A percentile compares a stretch with the other conserved stretches of the same genome.
These are phyloP conservation scores for Ogataea haglerorum DNA, from an alignment of 805 yeast species.

Conservation along the genomic window DNA sequence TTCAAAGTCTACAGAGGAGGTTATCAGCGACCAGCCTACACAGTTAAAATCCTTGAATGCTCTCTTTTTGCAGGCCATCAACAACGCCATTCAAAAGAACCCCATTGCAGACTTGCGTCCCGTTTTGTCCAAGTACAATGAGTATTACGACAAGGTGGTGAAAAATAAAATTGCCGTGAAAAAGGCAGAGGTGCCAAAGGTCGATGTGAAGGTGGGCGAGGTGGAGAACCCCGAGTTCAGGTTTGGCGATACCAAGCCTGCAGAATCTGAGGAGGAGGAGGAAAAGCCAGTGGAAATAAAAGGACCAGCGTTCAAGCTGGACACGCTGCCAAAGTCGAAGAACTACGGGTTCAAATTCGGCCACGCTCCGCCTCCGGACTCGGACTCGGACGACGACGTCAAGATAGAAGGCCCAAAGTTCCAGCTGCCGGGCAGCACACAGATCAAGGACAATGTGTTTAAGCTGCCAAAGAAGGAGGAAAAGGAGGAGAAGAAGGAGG, in stretches of 20 bases:
- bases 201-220: slow-evolving; percentile 15
- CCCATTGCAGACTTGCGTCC: slow-evolving; percentile 55
- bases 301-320: slow-evolving; percentile 64
- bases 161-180: slow-evolving; percentile 25
- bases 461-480: slow-evolving; percentile 20
- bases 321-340: slow-evolving; percentile 44
- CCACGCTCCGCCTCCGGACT: slow-evolving; percentile 30
- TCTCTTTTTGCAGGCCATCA: slow-evolving; percentile 50
- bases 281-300: slow-evolving; percentile 45
- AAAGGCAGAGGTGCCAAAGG: slow-evolving; percentile 23
- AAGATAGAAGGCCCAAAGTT: slow-evolving; percentile 75
- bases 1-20: not conserved
- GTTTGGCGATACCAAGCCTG: not conserved
- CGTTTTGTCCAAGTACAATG: slow-evolving; percentile 54
- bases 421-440: slow-evolving; percentile 38
- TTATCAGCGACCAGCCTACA: slow-evolving; percentile 32
- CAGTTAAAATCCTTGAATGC: slow-evolving; percentile 65
- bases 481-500: not conserved
- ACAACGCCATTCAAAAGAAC: slow-evolving; percentile 38
- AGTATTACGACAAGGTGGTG: slow-evolving; percentile 44
- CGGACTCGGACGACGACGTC: slow-evolving; percentile 54
- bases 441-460: slow-evolving; percentile 32
- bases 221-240: slow-evolving; percentile 3
- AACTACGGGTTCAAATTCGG: slow-evolving; percentile 51
- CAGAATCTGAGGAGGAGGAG: slow-evolving; percentile 16